These are phyloP conservation scores for Kwoniella sp. DNA, from an alignment of 768 basidiomycete species.

Conservation along the genomic window DNA sequence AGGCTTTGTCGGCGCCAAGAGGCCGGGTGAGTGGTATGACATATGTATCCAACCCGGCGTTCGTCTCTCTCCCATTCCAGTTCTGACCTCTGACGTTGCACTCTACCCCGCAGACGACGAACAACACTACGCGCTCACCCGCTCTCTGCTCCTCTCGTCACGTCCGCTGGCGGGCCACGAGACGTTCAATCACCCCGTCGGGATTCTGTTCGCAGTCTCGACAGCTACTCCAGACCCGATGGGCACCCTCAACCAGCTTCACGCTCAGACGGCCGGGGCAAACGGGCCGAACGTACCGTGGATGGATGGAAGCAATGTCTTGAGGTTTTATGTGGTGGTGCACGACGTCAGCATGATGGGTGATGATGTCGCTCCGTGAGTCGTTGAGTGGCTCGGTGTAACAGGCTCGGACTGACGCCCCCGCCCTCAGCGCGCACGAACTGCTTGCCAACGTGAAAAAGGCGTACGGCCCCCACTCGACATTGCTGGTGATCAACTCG, in stretches of 20 bases:
- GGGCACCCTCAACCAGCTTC: constrained; percentile 41
- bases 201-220: constrained; percentile 50
- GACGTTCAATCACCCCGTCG: constrained; percentile 55
- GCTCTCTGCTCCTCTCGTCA: constrained; percentile 50
- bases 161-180: constrained; percentile 48
- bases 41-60: neutral
- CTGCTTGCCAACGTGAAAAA: constrained; percentile 51
- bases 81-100: too few relatives aligned
- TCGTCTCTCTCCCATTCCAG: too few relatives aligned
- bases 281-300: constrained; percentile 39
- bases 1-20: constrained; percentile 41
- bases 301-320: constrained; percentile 44
- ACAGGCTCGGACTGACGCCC: neutral
- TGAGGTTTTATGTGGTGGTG: constrained; percentile 53
- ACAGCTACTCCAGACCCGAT: constrained; percentile 51
- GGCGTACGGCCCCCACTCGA: constrained; percentile 54
- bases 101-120: constrained; percentile 41
- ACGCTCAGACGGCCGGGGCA: constrained; percentile 26
- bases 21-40: constrained; percentile 35
- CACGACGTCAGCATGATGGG: constrained; percentile 52
- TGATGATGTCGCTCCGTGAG: constrained; percentile 38
- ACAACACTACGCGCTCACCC: constrained; percentile 50
- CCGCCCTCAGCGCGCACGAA: constrained; percentile 41
- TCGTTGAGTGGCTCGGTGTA: neutral
- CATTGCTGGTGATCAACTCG: constrained; percentile 54